Conservation (phyloP, 306 rosid genomes). For the Carpinus viminea region DNA sequence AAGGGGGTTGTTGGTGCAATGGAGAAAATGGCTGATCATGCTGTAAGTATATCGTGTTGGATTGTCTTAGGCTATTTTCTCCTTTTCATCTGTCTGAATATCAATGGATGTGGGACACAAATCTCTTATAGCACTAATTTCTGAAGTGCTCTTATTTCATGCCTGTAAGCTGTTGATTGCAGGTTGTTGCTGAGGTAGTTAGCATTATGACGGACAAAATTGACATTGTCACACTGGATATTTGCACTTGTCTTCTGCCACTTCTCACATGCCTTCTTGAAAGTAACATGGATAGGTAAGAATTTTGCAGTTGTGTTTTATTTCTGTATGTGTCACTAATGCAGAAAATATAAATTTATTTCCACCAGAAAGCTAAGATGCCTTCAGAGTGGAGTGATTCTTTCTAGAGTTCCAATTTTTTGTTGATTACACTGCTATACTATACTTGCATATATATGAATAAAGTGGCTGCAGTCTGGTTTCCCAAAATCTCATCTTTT, state of each 20-base stretch:
- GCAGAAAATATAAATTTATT: background rate
- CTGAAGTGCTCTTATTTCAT: slow-evolving; percentile 12
- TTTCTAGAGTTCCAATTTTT: no score
- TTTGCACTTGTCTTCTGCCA: slow-evolving; percentile 77
- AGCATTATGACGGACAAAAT: slow-evolving; percentile 71
- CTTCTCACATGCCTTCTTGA: slow-evolving; percentile 72
- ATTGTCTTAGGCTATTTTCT: slow-evolving; percentile 12
- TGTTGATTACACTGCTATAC: no score
- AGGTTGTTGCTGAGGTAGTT: slow-evolving; percentile 95
- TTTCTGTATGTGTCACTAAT: background rate
- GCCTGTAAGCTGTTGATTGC: slow-evolving; percentile 36
- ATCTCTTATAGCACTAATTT: slow-evolving; percentile 5
- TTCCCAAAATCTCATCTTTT: background rate
- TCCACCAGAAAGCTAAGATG: background rate
- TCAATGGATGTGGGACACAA: slow-evolving; percentile 11
- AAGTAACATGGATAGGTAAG: slow-evolving; percentile 84
- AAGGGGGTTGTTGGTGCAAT: slow-evolving; percentile 80
- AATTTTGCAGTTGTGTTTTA: background rate
- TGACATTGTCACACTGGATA: slow-evolving; percentile 81
- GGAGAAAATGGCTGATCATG: slow-evolving; percentile 91
- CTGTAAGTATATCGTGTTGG: slow-evolving; percentile 56
- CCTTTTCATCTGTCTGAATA: slow-evolving; percentile 11
- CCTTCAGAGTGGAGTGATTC: background rate
- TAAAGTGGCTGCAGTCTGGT: background rate
- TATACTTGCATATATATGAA: background rate